Evolutionary conservation across 2,329 filamentous ascomycete species (phyloP).

Genomic region (Chaetomiaceae sp.): DNA sequence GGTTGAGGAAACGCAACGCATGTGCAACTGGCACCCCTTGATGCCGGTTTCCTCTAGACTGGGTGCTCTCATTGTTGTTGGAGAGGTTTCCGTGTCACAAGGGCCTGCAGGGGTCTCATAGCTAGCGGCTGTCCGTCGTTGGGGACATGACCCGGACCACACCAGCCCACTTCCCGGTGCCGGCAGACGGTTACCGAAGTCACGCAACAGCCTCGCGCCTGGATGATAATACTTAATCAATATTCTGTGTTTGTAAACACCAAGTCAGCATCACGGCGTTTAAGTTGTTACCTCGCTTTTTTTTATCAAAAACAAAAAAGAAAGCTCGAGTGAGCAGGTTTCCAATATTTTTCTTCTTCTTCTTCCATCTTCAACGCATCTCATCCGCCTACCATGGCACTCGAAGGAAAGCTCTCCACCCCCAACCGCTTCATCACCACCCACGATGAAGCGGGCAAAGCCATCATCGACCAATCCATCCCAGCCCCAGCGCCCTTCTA

Average conservation of each 20-base stretch:
- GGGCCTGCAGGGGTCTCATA: not conserved
- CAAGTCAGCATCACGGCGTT: too few relatives aligned
- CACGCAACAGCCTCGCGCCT: not conserved
- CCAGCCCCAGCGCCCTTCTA: not conserved
- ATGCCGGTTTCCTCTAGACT: not conserved
- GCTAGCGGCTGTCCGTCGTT: not conserved
- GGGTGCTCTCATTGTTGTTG: not conserved
- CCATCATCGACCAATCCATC: constrained; percentile 1
- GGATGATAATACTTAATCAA: not conserved
- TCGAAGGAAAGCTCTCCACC: not conserved
- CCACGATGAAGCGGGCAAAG: not conserved
- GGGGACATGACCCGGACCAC: constrained; percentile 1
- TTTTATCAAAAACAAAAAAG: too few relatives aligned
- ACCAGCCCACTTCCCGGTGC: constrained; percentile 6
- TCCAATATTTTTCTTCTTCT: too few relatives aligned
- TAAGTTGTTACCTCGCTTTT: too few relatives aligned
- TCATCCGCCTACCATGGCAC: not conserved
- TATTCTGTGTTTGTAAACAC: not conserved
- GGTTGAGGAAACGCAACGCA: not conserved
- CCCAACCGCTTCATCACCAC: constrained; percentile 10
- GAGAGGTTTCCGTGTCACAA: not conserved
- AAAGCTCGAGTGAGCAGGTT: too few relatives aligned
- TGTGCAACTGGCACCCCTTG: not conserved
- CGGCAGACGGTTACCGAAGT: constrained; percentile 7
- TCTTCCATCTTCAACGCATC: too few relatives aligned